These are phyloP conservation scores for Trichoderma asperellum DNA, from an alignment of 2,329 filamentous ascomycete genomes.

Conservation along the genomic window DNA sequence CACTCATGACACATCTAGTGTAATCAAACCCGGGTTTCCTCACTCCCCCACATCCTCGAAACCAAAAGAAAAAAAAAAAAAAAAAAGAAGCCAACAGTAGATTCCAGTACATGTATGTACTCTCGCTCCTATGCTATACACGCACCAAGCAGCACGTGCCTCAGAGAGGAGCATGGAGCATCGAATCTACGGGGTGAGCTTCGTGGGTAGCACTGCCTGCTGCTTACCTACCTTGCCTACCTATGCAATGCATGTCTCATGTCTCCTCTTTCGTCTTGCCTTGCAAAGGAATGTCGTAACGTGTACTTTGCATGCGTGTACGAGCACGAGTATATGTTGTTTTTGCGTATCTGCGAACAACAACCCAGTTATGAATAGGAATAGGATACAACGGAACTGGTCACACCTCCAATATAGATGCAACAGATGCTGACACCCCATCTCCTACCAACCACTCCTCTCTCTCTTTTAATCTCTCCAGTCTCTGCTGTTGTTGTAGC, in stretches of 20 bases:
- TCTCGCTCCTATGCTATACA: not conserved
- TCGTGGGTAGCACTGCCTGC: not conserved
- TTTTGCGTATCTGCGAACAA: no score
- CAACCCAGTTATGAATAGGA: no score
- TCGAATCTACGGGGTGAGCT: not conserved
- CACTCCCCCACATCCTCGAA: not conserved
- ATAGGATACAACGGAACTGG: not conserved
- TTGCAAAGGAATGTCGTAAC: not conserved
- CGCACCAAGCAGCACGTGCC: not conserved
- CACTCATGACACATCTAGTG: not conserved
- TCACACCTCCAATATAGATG: not conserved
- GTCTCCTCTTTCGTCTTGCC: constrained; percentile 10
- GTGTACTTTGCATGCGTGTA: no score
- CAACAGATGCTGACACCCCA: not conserved
- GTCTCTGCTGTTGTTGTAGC: not conserved
- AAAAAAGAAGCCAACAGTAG: no score
- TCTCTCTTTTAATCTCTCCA: not conserved
- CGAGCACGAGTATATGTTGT: not conserved
- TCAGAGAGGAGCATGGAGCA: not conserved
- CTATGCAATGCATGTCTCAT: constrained; percentile 22
- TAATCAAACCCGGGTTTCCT: not conserved
- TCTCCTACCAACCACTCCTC: not conserved
- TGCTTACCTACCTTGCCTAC: not conserved
- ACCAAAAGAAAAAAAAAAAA: no score
- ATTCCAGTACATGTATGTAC: no score